phyloP scores from a whole-genome alignment of 2,329 filamentous ascomycete genomes.

The Aphanocladium album region DNA sequence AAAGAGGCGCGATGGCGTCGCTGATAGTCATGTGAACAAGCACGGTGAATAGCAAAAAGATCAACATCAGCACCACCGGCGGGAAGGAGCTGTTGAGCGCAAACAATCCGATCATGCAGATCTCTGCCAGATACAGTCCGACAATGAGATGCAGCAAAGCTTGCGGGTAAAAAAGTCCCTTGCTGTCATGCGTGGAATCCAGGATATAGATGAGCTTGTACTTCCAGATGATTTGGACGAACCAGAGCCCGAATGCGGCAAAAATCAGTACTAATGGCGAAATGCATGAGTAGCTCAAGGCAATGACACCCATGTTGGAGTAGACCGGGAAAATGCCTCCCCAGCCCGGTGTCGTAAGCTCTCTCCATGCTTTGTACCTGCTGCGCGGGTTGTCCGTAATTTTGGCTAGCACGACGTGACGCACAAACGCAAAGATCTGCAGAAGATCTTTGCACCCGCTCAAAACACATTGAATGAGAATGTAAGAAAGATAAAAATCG shows the following conservation, averaged over 20 bases:
- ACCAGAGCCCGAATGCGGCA: constrained; percentile 67
- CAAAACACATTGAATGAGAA: constrained; percentile 83
- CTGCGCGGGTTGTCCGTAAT: constrained; percentile 74
- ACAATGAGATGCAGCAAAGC: constrained; percentile 80
- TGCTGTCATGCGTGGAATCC: constrained; percentile 77
- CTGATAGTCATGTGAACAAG: constrained; percentile 73
- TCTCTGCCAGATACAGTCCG: constrained; percentile 75
- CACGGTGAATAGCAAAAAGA: constrained; percentile 68
- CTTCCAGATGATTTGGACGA: constrained; percentile 83
- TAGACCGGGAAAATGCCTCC: constrained; percentile 78
- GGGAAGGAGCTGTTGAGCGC: constrained; percentile 62
- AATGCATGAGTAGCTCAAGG: constrained; percentile 81
- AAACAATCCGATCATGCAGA: constrained; percentile 83
- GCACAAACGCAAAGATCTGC: constrained; percentile 60
- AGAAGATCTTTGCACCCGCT: constrained; percentile 71
- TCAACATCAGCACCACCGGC: constrained; percentile 69
- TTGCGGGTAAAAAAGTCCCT: constrained; percentile 82
- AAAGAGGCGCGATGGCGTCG: constrained; percentile 66
- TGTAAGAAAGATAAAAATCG: constrained; percentile 93
- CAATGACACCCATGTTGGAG: constrained; percentile 75
- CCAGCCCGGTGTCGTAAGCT: constrained; percentile 70
- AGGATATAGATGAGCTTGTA: constrained; percentile 90
- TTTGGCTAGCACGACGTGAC: constrained; percentile 57
- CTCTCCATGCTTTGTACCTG: constrained; percentile 74
- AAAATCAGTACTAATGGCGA: constrained; percentile 82